Conservation (phyloP, 805 yeast genomes). For the Alloascoidea hylecoeti region DNA sequence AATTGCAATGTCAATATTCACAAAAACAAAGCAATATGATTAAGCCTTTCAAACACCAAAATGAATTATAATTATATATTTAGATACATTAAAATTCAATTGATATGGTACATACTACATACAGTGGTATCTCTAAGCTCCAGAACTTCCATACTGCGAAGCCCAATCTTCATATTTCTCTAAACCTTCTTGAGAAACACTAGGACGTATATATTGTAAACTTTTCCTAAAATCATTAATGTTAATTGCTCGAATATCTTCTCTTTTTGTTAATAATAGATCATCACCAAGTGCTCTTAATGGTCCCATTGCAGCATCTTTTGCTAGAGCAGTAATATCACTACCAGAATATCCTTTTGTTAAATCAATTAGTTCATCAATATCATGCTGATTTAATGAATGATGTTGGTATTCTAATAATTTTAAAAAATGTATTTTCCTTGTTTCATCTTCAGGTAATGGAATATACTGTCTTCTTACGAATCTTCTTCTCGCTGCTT, state of each 20-base stretch:
- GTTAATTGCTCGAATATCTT: slow-evolving; percentile 63
- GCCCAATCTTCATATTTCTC: slow-evolving; percentile 85
- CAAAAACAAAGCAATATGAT: slow-evolving; percentile 1
- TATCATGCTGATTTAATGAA: slow-evolving; percentile 49
- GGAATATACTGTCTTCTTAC: slow-evolving; percentile 89
- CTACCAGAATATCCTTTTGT: slow-evolving; percentile 84
- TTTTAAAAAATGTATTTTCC: slow-evolving; percentile 55
- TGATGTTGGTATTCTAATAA: slow-evolving; percentile 61
- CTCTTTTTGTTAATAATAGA: slow-evolving; percentile 51
- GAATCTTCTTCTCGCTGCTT: slow-evolving; percentile 89
- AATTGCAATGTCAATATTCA: not conserved
- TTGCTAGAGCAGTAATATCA: slow-evolving; percentile 85
- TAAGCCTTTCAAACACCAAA: too few relatives aligned
- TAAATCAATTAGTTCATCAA: slow-evolving; percentile 39
- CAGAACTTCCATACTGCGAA: slow-evolving; percentile 69
- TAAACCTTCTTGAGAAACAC: slow-evolving; percentile 76
- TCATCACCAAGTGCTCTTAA: slow-evolving; percentile 80
- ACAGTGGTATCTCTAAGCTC: too few relatives aligned
- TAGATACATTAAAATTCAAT: not conserved
- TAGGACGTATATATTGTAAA: slow-evolving; percentile 69
- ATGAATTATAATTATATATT: slow-evolving; percentile 12
- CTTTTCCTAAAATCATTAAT: slow-evolving; percentile 64
- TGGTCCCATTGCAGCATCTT: slow-evolving; percentile 98
- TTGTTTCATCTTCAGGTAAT: slow-evolving; percentile 75
- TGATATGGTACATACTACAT: not conserved